Evolutionary conservation across 768 basidiomycete genomes (phyloP).

Genomic region (Pholiota conissans): DNA sequence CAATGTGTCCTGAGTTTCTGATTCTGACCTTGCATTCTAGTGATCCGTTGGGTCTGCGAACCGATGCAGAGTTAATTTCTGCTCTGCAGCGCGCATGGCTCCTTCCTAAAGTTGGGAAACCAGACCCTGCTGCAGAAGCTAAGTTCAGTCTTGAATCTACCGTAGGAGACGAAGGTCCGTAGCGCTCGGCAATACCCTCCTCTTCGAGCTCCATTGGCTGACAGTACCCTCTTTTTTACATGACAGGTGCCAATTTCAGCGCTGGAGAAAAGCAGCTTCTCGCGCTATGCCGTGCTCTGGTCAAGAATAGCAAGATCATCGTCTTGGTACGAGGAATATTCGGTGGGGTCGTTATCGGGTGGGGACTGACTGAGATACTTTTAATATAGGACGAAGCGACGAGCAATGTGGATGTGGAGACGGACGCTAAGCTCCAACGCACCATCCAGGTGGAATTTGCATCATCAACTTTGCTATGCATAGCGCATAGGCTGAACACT

Average conservation of each 20-base stretch:
- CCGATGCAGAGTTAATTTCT: conserved; percentile 64
- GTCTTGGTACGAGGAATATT: conserved; percentile 54
- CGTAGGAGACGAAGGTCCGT: conserved; percentile 57
- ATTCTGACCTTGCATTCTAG: conserved; percentile 23
- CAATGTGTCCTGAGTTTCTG: background rate
- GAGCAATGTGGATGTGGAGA: conserved; percentile 62
- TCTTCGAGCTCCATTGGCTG: no score
- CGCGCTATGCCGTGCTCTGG: conserved; percentile 60
- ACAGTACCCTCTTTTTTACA: no score
- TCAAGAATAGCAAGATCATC: conserved; percentile 59
- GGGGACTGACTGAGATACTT: background rate
- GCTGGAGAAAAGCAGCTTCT: conserved; percentile 69
- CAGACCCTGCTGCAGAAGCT: conserved; percentile 47
- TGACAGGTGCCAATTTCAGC: conserved; percentile 61
- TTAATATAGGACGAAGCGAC: conserved; percentile 63
- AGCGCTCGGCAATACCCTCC: no score
- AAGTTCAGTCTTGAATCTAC: conserved; percentile 67
- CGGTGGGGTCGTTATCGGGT: background rate
- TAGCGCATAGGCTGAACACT: conserved; percentile 59
- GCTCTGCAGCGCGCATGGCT: conserved; percentile 63
- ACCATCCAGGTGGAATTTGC: conserved; percentile 67
- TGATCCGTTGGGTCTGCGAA: conserved; percentile 51
- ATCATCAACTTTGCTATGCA: conserved; percentile 52
- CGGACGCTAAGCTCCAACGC: conserved; percentile 59
- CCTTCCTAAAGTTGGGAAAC: conserved; percentile 47